phyloP scores from a whole-genome alignment of 176 grass and related monocot species.

The Calamus simplicifolius region DNA sequence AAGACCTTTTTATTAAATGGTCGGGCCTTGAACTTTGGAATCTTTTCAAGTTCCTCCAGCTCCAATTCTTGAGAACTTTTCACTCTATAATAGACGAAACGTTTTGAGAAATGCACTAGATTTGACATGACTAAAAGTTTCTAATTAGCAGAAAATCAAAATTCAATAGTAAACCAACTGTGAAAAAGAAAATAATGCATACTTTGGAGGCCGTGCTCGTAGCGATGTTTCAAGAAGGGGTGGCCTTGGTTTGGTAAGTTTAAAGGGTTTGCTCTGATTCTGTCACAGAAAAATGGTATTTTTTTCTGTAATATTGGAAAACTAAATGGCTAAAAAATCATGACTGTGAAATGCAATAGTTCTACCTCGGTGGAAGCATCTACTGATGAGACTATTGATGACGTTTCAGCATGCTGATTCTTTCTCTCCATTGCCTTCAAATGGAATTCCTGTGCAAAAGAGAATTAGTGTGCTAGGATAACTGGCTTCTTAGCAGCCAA shows the following conservation, averaged over 20 bases:
- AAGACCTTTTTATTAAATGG: constrained; percentile 79
- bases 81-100: constrained; percentile 27
- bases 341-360: background rate
- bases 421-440: constrained; percentile 88
- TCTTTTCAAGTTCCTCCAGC: constrained; percentile 79
- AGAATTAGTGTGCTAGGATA: background rate
- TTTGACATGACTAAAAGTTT: too few species aligned
- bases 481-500: background rate
- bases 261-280: constrained; percentile 46
- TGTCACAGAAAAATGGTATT: constrained; percentile 19
- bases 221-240: constrained; percentile 75
- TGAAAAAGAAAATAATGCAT: constrained; percentile 15
- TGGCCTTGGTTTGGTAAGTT: constrained; percentile 45
- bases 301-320: too few species aligned
- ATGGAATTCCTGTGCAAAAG: constrained; percentile 55
- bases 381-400: constrained; percentile 50
- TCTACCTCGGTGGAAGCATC: constrained; percentile 35
- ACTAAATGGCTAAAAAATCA: too few species aligned
- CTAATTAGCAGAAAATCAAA: too few species aligned
- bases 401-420: constrained; percentile 38
- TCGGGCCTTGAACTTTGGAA: constrained; percentile 86
- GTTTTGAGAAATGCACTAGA: too few species aligned
- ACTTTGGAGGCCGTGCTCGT: constrained; percentile 72
- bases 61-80: constrained; percentile 86
- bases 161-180: too few species aligned